Percentiles rank a stretch among this genome's conserved stretches.
Conservation (phyloP, 2,329 filamentous ascomycete genomes). For the Paracoccidioides brasiliensis region DNA sequence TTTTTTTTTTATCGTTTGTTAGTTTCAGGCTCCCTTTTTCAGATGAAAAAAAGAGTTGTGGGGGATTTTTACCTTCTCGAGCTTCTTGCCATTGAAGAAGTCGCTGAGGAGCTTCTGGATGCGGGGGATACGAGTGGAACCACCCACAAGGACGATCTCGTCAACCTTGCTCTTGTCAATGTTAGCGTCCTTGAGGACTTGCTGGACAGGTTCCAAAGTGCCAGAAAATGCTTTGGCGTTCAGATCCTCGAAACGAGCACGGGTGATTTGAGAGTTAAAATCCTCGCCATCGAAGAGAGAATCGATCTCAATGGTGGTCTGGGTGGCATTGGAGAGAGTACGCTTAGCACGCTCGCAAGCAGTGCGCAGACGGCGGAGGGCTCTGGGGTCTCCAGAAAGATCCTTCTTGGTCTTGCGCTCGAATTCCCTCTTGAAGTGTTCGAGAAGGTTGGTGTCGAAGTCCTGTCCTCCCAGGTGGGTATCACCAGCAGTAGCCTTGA, state of each 20-base stretch:
- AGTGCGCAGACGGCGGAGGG: constrained; percentile 88
- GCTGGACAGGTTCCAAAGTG: constrained; percentile 87
- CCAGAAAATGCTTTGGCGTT: constrained; percentile 91
- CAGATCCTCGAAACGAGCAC: constrained; percentile 96
- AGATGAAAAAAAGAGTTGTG: not conserved
- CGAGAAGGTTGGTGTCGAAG: constrained; percentile 90
- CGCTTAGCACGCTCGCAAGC: constrained; percentile 99
- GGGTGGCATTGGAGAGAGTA: constrained; percentile 91
- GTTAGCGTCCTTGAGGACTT: constrained; percentile 85
- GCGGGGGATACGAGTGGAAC: constrained; percentile 94
- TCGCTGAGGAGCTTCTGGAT: constrained; percentile 99
- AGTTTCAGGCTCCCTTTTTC: not conserved
- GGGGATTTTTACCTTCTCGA: constrained; percentile 56
- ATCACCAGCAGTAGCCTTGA: constrained; percentile 96
- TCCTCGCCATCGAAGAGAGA: constrained; percentile 97
- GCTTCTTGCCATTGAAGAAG: constrained; percentile 99
- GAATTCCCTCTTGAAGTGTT: constrained; percentile 97
- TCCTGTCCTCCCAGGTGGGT: constrained; percentile 93
- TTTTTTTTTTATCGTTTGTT: constrained; percentile 10
- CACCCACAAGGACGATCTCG: constrained; percentile 98
- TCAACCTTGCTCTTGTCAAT: constrained; percentile 87
- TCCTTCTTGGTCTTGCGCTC: constrained; percentile 62
- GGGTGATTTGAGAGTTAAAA: constrained; percentile 93
- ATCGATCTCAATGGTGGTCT: constrained; percentile 97
- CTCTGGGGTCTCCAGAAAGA: constrained; percentile 58